A percentile compares a stretch with the other conserved stretches of the same genome.
phyloP scores from a whole-genome alignment of 1,284 basidiomycete species.

The Trichosporon coremiiforme region DNA sequence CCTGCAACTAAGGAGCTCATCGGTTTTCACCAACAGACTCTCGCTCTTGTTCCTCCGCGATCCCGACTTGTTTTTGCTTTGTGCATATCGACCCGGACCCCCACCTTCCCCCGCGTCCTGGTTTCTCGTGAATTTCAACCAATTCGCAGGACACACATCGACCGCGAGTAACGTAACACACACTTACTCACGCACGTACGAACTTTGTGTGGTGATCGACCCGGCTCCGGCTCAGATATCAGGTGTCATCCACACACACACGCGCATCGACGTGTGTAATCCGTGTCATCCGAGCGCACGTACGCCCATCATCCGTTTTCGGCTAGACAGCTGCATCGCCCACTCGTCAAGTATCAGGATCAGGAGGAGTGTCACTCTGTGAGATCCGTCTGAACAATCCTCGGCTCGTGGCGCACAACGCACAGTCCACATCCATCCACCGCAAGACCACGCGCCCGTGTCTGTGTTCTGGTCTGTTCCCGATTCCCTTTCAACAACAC shows the following conservation, averaged over 20 bases:
- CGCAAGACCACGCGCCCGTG: conserved; percentile 15
- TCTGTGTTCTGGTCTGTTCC: conserved; percentile 14
- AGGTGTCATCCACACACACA: not conserved
- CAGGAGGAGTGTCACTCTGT: conserved; percentile 5
- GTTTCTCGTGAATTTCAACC: too few species aligned
- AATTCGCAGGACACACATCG: not conserved
- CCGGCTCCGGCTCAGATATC: conserved; percentile 1
- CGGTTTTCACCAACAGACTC: not conserved
- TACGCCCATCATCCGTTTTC: conserved; percentile 15
- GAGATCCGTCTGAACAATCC: conserved; percentile 5
- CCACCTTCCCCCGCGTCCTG: too few species aligned
- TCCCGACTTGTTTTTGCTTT: conserved; percentile 1
- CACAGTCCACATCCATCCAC: conserved; percentile 17
- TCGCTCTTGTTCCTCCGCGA: not conserved
- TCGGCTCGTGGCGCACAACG: conserved; percentile 17
- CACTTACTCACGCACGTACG: not conserved
- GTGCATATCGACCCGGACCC: not conserved
- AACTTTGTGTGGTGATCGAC: not conserved
- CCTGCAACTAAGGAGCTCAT: not conserved
- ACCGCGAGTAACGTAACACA: not conserved
- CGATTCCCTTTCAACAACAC: conserved; percentile 7
- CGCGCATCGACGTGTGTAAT: conserved; percentile 16
- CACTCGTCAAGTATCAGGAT: not conserved
- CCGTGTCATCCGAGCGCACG: conserved; percentile 16
- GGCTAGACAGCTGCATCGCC: conserved; percentile 1